Evolutionary conservation across 2,329 filamentous ascomycete genomes (phyloP), one percentile per base, ranked within the genome.

Genomic region (Alternaria novae-zelandiae): DNA sequence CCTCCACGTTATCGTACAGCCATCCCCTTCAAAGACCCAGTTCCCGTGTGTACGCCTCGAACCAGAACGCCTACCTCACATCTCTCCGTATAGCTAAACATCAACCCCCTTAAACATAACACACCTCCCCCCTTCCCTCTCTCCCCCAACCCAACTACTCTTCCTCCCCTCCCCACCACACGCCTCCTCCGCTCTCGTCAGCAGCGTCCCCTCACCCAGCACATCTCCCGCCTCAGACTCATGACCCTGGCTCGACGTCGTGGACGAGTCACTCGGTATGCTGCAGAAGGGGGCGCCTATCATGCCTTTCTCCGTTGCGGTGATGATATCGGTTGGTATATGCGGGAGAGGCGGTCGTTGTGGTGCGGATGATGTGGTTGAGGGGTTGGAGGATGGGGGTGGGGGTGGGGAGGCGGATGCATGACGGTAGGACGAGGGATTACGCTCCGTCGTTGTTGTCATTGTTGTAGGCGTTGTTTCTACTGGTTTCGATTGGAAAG

Each of bases 251-350:
- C 30, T 53, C 20, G 49, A 53, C 10, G 30, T 3, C 49, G 49
- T 17, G 11, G 28, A 36, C 26, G 45, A 57, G 47, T 13, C 30
- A 21, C 20, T 50, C 13, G 13, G 43, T 28, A 25, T 26, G 15
- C 13, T 26, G n/a, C 13, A 69, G 46, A 47, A 15, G 6, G 47
- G 30, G 6, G 25, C 57, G 7, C 47, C 43, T 12, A 74, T 65
- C 71, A 74, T 73, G 13, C 70, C 72, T 20, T 62, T 68, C 36
- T 74, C 72, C 6, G 71, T 71, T 0, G 71, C 72, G 13, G 54
- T 55, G 53, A 74, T 66, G 30, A 74, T 72, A 7, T 63, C 54
- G 12, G 57, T 59, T 2, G 57, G 57, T 11, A 53, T 45, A 36
- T 36, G 57, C 2, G 21, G 17, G 6, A 59, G 17, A 1, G 25